Base-by-base conservation (phyloP, 306 rosid species). In the Senna tora region DNA sequence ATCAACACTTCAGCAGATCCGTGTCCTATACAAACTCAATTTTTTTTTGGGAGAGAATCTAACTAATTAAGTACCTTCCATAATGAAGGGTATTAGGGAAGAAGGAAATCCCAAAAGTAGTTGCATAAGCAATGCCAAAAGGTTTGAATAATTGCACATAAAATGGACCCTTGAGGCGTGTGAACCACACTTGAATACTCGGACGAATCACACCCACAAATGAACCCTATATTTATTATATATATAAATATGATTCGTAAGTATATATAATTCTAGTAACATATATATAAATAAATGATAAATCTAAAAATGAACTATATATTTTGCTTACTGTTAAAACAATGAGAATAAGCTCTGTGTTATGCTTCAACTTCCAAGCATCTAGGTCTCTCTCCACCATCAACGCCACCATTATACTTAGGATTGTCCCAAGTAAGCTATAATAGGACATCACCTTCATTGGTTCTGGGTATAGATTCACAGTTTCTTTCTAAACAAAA, bases 121-220 rank as follows among this genome's bases (percentile, higher is more conserved):
- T 76, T 17, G 87, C 87, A 72, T 67, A 83, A 54, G 77, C 82
- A 73, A 79, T 69, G 30, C 82, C 82, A 79, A 83, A 68, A 43
- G 87, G 87, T 56, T 79, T 83, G 74, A 79, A 83, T 0, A 68
- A 46, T 21, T 69, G 71, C 38, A 68, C 84, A 73, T 83, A 83
- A 42, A 56, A 69, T 68, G 82, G 80, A 61, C 82, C 87, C 59
- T 76, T 79, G 64, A 49, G n/a, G 10, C 72, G 36, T 2, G 53
- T 79, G 39, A 76, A 68, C 82, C 82, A 83, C 13, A 72, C 17
- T 67, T 79, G 87, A 41, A 79, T n/a, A 69, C 38, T 72, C 1
- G 82, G 82, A 52, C 87, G 82, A 76, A 83, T 76, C 58, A 79
- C 84, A 47, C 87, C 82, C 0, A 72, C 84, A 76, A 79, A 70